Base-by-base conservation (phyloP, 257 asterid species). In the Jacaranda mimosifolia region DNA sequence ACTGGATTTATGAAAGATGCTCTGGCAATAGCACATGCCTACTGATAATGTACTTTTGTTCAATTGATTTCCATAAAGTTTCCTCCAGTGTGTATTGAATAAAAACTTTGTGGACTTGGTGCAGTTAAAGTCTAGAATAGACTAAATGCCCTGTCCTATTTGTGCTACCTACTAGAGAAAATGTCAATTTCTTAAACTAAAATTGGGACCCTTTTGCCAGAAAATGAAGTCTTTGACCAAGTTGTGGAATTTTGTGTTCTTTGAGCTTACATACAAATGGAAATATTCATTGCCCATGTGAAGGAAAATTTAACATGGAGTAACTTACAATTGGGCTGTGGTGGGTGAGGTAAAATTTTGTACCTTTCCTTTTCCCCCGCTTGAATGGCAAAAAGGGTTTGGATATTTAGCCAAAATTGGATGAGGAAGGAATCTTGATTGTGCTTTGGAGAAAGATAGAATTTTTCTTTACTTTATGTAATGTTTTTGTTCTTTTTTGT, bases 1-100 rank as follows among this genome's bases (percentile, higher is more conserved):
- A 45, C 5, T 68, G 73, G 62, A 69, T 26, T 0, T 48, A 18
- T 69, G 32, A 46, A 69, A 32, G 18, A 11, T 69, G 63, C 9
- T 69, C 74, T 69, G 74, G 49, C 74, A 69, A 48, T 49, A 32
- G 49, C 74, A 69, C 74, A 48, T 69, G 73, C 45, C 32, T 1
- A 13, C 40, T 46, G 74, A 1, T 59, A 26, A 32, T 48, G 48
- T 69, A 69, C 60, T 49, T 69, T 69, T 32, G 48, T 17, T 15
- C 49, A 40, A 69, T 49, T 69, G 63, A 69, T 49, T 49, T 9
- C 60, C 48, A 7, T 10, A 59, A 4, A 59, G 17, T 59, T 57
- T 6, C 14, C 15, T 57, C 63, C 5, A 19, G 63, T 36, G 66
- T 26, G 66, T 21, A 46, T 21, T 68, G 45, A 7, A 46, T 48